Percentiles rank a stretch among this genome's conserved stretches.
These are phyloP conservation scores for Verticillium klebahnii DNA, from an alignment of 2,329 filamentous ascomycete genomes.

Conservation along the genomic window DNA sequence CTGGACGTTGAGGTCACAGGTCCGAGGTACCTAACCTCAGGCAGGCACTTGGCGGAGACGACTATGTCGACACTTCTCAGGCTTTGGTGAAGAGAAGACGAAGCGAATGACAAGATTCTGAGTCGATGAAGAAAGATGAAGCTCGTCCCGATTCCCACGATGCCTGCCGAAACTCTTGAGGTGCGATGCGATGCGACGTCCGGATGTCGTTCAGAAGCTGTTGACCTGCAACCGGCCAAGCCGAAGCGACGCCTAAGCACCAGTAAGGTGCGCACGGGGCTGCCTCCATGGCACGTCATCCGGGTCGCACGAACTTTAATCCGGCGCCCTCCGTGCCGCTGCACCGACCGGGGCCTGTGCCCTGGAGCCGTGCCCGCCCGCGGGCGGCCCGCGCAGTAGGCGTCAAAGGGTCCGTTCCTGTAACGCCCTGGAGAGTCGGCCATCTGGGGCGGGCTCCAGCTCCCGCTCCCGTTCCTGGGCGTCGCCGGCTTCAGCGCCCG, in stretches of 20 bases:
- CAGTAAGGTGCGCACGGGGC: neutral
- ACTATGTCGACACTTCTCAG: no score
- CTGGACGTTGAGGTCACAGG: no score
- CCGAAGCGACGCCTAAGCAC: neutral
- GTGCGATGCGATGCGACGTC: neutral
- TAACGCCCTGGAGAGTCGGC: neutral
- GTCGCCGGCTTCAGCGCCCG: neutral
- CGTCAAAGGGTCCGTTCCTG: neutral
- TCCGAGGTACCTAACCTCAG: no score
- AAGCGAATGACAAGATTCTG: neutral
- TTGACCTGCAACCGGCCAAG: neutral
- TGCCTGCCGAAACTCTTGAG: neutral
- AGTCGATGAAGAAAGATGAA: neutral
- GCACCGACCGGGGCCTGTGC: neutral
- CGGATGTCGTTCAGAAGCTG: neutral
- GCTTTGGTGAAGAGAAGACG: neutral
- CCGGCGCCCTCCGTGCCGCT: neutral
- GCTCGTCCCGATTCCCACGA: neutral
- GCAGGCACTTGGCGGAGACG: no score
- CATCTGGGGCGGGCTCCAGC: no score
- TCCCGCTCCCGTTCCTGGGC: neutral
- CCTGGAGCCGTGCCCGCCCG: neutral
- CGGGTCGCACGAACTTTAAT: neutral
- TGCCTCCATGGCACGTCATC: neutral
- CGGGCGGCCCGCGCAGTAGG: neutral